A percentile compares a stretch with the other conserved stretches of the same genome.
Conservation (phyloP, 164 flowering plant species). For the Nelumbo lutea region DNA sequence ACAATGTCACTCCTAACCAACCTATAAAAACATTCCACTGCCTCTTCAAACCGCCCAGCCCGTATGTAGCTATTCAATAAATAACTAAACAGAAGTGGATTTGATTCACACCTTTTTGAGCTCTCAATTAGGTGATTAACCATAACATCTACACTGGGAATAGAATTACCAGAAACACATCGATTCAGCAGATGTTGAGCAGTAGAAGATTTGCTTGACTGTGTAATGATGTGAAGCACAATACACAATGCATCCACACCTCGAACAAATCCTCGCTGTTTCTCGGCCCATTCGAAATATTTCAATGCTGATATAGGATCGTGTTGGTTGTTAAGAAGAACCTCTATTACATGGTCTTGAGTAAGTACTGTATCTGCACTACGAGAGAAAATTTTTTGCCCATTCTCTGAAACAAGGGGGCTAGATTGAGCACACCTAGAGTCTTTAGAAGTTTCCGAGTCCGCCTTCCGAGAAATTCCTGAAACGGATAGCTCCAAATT, state of each 20-base stretch:
- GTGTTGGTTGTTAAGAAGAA: slow-evolving; percentile 27
- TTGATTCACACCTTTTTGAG: slow-evolving; percentile 30
- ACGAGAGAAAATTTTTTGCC: background rate
- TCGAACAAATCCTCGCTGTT: slow-evolving; percentile 26
- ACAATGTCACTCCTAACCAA: slow-evolving; percentile 31
- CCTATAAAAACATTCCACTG: slow-evolving; percentile 35
- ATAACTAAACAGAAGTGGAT: slow-evolving; percentile 31
- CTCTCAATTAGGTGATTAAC: slow-evolving; percentile 34
- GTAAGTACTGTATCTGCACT: background rate
- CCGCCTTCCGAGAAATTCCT: no score
- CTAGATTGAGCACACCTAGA: background rate
- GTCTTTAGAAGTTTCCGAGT: background rate
- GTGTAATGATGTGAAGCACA: slow-evolving; percentile 46
- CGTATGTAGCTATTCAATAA: slow-evolving; percentile 43
- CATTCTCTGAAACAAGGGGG: background rate
- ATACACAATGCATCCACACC: slow-evolving; percentile 39
- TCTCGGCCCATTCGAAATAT: slow-evolving; percentile 29
- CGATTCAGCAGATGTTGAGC: slow-evolving; percentile 30
- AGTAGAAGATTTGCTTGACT: background rate
- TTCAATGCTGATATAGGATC: slow-evolving; percentile 37
- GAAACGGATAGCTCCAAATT: slow-evolving; percentile 3
- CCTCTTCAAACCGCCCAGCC: slow-evolving; percentile 35
- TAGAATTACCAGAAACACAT: slow-evolving; percentile 21
- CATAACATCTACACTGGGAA: slow-evolving; percentile 18
- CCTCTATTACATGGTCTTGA: slow-evolving; percentile 22